Percentiles rank a stretch among this genome's conserved stretches.
phyloP scores from a whole-genome alignment of 495 filamentous ascomycete genomes.

The Neurospora sp. region DNA sequence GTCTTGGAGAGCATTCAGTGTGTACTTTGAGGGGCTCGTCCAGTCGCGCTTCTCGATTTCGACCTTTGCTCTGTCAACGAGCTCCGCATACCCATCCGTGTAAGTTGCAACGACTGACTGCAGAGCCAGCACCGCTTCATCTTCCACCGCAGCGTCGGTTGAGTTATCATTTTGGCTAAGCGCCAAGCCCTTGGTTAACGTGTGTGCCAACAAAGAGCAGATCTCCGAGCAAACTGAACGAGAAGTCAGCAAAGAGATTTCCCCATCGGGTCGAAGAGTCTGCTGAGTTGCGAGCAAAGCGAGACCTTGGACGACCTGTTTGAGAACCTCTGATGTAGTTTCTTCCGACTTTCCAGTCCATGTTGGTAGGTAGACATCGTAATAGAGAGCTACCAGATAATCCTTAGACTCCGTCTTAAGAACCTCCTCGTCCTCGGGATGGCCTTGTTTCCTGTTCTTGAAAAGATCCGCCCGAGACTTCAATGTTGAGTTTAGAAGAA shows the following conservation, averaged over 20 bases:
- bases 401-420: constrained; percentile 8
- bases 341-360: constrained; percentile 24
- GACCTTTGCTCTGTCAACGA: constrained; percentile 9
- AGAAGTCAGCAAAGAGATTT: constrained; percentile 20
- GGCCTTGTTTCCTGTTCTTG: constrained; percentile 10
- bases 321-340: constrained; percentile 21
- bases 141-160: constrained; percentile 21
- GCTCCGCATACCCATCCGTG: constrained; percentile 21
- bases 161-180: constrained; percentile 23
- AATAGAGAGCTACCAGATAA: constrained; percentile 20
- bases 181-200: constrained; percentile 12
- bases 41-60: constrained; percentile 23
- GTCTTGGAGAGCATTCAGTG: constrained; percentile 14
- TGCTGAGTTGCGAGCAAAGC: constrained; percentile 28
- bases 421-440: constrained; percentile 16
- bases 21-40: constrained; percentile 17
- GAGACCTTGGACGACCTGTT: constrained; percentile 30
- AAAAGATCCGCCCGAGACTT: constrained; percentile 25
- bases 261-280: constrained; percentile 7
- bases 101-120: constrained; percentile 27
- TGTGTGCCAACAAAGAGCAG: constrained; percentile 17
- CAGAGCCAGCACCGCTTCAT: constrained; percentile 30
- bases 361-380: constrained; percentile 29
- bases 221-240: constrained; percentile 23
- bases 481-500: constrained; percentile 31